Evolutionary conservation across 73 alveolate genomes (phyloP).

Genomic region (Uronychia binucleata): DNA sequence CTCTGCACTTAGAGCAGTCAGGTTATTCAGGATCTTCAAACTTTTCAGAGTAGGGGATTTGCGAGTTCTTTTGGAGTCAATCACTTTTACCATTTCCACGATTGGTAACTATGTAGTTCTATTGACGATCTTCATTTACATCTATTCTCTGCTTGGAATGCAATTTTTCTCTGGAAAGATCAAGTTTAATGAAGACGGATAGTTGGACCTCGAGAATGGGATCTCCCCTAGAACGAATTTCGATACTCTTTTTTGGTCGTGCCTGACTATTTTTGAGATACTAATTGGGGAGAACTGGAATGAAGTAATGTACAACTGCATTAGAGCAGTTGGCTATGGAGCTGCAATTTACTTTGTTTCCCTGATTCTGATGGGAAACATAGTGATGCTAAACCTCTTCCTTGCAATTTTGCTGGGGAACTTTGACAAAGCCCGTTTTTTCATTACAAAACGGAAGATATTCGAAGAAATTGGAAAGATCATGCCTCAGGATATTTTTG

Average conservation of each 20-base stretch:
- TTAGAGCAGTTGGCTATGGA: background rate
- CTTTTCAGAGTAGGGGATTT: constrained; percentile 30
- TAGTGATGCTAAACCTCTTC: constrained; percentile 8
- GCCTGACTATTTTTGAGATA: background rate
- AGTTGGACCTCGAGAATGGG: constrained; percentile 15
- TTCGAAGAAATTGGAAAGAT: background rate
- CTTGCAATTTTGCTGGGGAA: constrained; percentile 11
- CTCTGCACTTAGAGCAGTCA: constrained; percentile 19
- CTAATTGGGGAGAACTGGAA: constrained; percentile 53
- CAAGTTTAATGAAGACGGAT: constrained; percentile 14
- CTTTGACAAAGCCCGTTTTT: background rate
- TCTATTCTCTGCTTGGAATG: constrained; percentile 19
- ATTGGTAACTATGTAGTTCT: constrained; percentile 16
- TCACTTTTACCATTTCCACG: constrained; percentile 9
- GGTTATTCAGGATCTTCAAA: constrained; percentile 34
- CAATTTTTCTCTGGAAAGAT: constrained; percentile 14
- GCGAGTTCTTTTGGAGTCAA: constrained; percentile 22
- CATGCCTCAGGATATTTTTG: background rate
- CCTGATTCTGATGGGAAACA: background rate
- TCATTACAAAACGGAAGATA: background rate
- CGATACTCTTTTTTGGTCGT: constrained; percentile 14
- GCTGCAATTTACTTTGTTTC: background rate
- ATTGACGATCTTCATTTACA: background rate
- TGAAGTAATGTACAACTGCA: constrained; percentile 22
- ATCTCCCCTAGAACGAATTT: constrained; percentile 4